Evolutionary conservation across 2,329 filamentous ascomycete species (phyloP).

Genomic region (Beauveria brongniartii): DNA sequence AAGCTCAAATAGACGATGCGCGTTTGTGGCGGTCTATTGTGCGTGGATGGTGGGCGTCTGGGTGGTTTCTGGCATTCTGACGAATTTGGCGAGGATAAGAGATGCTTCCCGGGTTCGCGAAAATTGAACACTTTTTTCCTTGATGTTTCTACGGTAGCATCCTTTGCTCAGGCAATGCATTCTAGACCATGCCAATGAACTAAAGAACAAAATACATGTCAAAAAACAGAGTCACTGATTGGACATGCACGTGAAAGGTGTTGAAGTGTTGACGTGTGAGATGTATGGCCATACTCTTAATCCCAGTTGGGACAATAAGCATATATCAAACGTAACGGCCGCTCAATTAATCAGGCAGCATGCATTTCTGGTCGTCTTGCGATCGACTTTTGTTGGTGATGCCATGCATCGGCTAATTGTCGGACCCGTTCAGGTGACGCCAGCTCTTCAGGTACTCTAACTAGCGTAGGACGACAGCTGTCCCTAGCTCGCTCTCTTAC

Average conservation of each 20-base stretch:
- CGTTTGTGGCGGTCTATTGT: conserved; percentile 10
- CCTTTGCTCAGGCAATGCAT: conserved; percentile 30
- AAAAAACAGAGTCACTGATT: background rate
- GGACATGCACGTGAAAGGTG: background rate
- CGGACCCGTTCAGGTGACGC: background rate
- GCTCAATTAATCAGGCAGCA: background rate
- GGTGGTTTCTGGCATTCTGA: conserved; percentile 31
- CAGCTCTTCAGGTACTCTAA: background rate
- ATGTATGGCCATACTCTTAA: too few relatives aligned
- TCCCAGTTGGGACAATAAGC: background rate
- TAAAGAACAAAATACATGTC: background rate
- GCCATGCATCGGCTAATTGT: background rate
- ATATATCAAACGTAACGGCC: too few relatives aligned
- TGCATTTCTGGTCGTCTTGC: background rate
- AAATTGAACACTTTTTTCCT: conserved; percentile 17
- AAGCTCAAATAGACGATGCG: conserved; percentile 72
- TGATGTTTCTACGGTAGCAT: conserved; percentile 34
- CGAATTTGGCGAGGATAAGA: conserved; percentile 26
- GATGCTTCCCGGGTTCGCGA: conserved; percentile 25
- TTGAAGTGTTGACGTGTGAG: too few relatives aligned
- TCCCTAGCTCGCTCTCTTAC: conserved; percentile 4
- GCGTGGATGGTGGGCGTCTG: conserved; percentile 36
- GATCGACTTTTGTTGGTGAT: background rate
- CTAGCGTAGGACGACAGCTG: background rate
- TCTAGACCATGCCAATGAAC: conserved; percentile 27